These are phyloP conservation scores for Rhodotorula diobovata DNA, from an alignment of 768 basidiomycete species.

Conservation along the genomic window DNA sequence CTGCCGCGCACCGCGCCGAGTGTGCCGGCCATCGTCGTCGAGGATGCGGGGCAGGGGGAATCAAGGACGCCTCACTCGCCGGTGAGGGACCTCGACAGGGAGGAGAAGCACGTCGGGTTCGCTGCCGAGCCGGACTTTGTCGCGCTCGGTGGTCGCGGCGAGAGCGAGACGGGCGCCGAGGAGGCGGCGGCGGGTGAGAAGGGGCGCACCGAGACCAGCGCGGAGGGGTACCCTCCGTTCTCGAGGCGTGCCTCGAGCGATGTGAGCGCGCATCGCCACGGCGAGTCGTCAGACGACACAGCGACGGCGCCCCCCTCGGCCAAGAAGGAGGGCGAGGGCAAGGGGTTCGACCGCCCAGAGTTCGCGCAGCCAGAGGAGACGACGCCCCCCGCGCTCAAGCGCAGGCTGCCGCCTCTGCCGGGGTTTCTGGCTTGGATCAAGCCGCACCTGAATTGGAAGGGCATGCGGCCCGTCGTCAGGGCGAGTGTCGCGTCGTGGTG, in stretches of 20 bases:
- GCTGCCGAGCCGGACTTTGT: not conserved
- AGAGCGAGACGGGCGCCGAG: not conserved
- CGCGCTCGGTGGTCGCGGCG: not conserved
- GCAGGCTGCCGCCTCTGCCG: conserved; percentile 4
- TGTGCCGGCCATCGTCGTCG: conserved; percentile 16
- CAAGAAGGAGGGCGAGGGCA: not conserved
- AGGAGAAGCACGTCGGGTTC: conserved; percentile 30
- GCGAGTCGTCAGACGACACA: not conserved
- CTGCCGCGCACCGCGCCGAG: not conserved
- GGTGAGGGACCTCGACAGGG: not conserved
- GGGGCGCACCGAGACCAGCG: not conserved
- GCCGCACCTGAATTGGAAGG: conserved; percentile 36
- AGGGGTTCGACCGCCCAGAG: not conserved
- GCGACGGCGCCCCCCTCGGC: not conserved
- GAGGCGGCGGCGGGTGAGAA: not conserved
- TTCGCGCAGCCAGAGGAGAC: not conserved
- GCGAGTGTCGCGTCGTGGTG: conserved; percentile 33
- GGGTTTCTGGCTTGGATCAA: conserved; percentile 16
- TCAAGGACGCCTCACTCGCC: not conserved
- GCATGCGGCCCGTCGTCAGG: conserved; percentile 28
- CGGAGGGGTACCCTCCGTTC: not conserved
- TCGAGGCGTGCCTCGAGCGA: not conserved
- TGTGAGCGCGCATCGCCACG: not conserved
- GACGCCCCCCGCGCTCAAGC: not conserved
- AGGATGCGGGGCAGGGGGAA: not conserved